phyloP scores from a whole-genome alignment of 192 early-diverging fungal genomes.

The Coemansia pectinata region DNA sequence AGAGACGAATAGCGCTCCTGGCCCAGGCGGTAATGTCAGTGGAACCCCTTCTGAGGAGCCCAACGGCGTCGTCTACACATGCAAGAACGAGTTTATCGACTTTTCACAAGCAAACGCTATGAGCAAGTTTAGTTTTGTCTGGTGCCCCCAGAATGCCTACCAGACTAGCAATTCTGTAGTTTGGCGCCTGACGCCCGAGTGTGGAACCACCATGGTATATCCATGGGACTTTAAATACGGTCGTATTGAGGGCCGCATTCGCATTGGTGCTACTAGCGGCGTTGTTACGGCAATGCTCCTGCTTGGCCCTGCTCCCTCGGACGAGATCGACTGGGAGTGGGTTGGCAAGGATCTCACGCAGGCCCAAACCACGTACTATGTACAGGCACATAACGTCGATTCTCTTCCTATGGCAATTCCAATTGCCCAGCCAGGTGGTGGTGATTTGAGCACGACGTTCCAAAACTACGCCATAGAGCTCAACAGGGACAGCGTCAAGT shows the following conservation, averaged over 20 bases:
- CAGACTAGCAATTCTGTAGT: constrained; percentile 27
- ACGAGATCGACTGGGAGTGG: constrained; percentile 69
- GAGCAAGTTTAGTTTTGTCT: constrained; percentile 37
- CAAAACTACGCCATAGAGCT: constrained; percentile 66
- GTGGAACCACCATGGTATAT: constrained; percentile 48
- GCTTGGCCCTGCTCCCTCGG: constrained; percentile 45
- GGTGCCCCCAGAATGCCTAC: constrained; percentile 53
- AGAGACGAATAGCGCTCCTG: not conserved
- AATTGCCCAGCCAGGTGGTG: constrained; percentile 29
- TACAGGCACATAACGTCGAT: constrained; percentile 42
- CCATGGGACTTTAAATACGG: constrained; percentile 35
- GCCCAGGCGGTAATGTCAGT: not conserved
- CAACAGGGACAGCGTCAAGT: constrained; percentile 56
- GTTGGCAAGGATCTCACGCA: constrained; percentile 58
- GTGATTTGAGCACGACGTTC: constrained; percentile 47
- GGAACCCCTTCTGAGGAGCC: constrained; percentile 6
- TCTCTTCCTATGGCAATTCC: constrained; percentile 28
- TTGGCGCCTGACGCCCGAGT: constrained; percentile 38
- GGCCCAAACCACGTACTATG: constrained; percentile 58
- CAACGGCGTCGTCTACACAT: constrained; percentile 25
- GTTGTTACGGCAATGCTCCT: constrained; percentile 58
- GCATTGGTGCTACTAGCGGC: constrained; percentile 41
- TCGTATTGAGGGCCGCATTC: constrained; percentile 40
- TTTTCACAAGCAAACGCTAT: constrained; percentile 31
- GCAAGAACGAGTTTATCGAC: constrained; percentile 27